Evolutionary conservation across 768 basidiomycete genomes (phyloP).

Genomic region (Suillus lakei): DNA sequence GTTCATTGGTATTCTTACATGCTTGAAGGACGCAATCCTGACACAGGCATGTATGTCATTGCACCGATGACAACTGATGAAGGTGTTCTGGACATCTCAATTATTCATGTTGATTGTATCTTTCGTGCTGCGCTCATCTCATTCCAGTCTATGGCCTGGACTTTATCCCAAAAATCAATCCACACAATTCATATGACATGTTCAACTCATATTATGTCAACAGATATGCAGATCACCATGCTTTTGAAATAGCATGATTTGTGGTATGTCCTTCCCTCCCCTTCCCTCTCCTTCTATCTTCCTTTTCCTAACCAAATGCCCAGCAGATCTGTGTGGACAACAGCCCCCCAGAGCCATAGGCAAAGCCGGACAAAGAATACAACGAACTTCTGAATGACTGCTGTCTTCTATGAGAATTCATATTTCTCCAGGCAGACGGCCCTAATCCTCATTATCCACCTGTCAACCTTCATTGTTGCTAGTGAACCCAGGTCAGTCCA

Average conservation of each 20-base stretch:
- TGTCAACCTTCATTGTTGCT: constrained; percentile 93
- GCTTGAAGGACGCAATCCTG: constrained; percentile 16
- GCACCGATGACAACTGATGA: constrained; percentile 15
- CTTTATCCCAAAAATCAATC: constrained; percentile 7
- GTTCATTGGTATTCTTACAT: constrained; percentile 30
- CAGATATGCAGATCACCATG: constrained; percentile 29
- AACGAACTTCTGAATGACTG: constrained; percentile 72
- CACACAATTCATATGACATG: constrained; percentile 17
- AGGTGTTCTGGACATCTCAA: background rate
- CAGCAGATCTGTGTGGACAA: constrained; percentile 90
- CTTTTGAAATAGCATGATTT: constrained; percentile 23
- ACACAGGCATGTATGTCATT: constrained; percentile 33
- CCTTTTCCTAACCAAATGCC: too few relatives aligned
- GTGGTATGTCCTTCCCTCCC: too few relatives aligned
- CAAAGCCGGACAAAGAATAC: constrained; percentile 81
- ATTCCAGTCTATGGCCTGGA: constrained; percentile 23
- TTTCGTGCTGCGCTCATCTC: constrained; percentile 23
- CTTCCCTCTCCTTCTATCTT: too few relatives aligned
- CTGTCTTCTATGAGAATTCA: constrained; percentile 73
- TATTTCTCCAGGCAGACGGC: constrained; percentile 80
- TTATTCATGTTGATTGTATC: constrained; percentile 19
- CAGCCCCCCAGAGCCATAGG: constrained; percentile 81
- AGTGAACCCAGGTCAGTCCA: constrained; percentile 95
- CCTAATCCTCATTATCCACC: constrained; percentile 84
- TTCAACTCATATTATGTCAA: constrained; percentile 20